These are phyloP conservation scores for Tolypocladium capitatum DNA, from an alignment of 2,329 filamentous ascomycete genomes.

Conservation along the genomic window DNA sequence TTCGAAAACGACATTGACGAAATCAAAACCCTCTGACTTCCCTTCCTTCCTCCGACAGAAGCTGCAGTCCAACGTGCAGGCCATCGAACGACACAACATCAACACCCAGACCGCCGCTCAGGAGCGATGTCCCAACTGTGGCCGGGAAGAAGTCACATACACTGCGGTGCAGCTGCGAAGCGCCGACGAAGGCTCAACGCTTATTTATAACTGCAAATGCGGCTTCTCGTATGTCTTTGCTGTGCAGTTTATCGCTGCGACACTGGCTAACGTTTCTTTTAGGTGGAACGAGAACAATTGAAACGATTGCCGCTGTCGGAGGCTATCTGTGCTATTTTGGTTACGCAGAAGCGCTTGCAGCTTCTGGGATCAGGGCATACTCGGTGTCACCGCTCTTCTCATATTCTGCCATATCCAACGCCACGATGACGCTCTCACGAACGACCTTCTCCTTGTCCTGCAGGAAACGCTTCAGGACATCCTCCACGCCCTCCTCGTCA, in stretches of 20 bases:
- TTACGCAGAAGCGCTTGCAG: slow-evolving; percentile 27
- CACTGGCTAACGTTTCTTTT: slow-evolving; percentile 1
- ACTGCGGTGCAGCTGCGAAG: slow-evolving; percentile 75
- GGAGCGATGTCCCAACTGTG: slow-evolving; percentile 69
- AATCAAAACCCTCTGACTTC: slow-evolving; percentile 81
- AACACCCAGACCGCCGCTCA: slow-evolving; percentile 56
- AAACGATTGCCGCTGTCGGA: slow-evolving; percentile 2
- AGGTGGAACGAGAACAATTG: slow-evolving; percentile 50
- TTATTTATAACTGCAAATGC: slow-evolving; percentile 83
- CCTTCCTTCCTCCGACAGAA: slow-evolving; percentile 82
- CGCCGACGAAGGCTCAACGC: slow-evolving; percentile 88
- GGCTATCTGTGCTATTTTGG: slow-evolving; percentile 6
- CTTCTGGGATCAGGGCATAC: slow-evolving; percentile 78
- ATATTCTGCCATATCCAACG: slow-evolving; percentile 94
- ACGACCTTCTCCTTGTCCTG: slow-evolving; percentile 89
- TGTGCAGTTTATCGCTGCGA: background rate
- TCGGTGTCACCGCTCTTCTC: slow-evolving; percentile 81
- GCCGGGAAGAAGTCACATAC: slow-evolving; percentile 68
- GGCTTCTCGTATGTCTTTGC: slow-evolving; percentile 57
- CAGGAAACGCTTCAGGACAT: slow-evolving; percentile 68
- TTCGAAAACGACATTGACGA: slow-evolving; percentile 63
- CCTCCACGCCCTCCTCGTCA: slow-evolving; percentile 85
- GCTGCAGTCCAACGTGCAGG: slow-evolving; percentile 69
- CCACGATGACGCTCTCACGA: slow-evolving; percentile 86
- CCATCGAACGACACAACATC: slow-evolving; percentile 63